A percentile compares a stretch with the other conserved stretches of the same genome.
phyloP scores from a whole-genome alignment of 768 basidiomycete genomes.

The Amanita jacksonii region DNA sequence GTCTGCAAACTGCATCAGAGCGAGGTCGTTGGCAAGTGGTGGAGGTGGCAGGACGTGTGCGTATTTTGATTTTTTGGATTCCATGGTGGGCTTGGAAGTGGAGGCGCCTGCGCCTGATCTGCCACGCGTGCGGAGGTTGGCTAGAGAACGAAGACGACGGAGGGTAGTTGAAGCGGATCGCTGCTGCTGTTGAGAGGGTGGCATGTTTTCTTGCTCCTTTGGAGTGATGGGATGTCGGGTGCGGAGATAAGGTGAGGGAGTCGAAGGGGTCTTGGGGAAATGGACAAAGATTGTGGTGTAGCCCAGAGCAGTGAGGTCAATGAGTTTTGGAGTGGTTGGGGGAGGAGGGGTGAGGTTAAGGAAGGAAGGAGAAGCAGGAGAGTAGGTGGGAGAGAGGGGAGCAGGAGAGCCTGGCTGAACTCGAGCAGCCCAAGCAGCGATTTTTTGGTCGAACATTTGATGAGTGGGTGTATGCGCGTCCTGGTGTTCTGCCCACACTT shows the following conservation, averaged over 20 bases:
- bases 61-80: conserved; percentile 42
- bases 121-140: conserved; percentile 32
- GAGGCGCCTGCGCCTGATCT: conserved; percentile 8
- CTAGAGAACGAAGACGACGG: conserved; percentile 42
- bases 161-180: conserved; percentile 16
- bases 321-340: conserved; percentile 32
- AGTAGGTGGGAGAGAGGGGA: conserved; percentile 21
- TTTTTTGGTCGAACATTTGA: conserved; percentile 22
- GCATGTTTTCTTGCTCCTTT: conserved; percentile 15
- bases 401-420: conserved; percentile 66
- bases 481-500: too few relatives aligned
- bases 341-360: conserved; percentile 36
- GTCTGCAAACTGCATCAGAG: conserved; percentile 58
- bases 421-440: conserved; percentile 51
- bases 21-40: conserved; percentile 56
- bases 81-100: conserved; percentile 14
- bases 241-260: conserved; percentile 26
- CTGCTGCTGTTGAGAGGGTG: conserved; percentile 14
- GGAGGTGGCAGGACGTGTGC: conserved; percentile 31
- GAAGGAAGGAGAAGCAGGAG: conserved; percentile 23
- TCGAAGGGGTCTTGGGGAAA: conserved; percentile 41
- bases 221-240: conserved; percentile 8
- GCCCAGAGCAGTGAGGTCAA: conserved; percentile 51
- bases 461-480: conserved; percentile 25
- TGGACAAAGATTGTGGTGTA: conserved; percentile 61